Conservation (phyloP, 2,329 filamentous ascomycete species). For the Chrysoporthe puriensis region DNA sequence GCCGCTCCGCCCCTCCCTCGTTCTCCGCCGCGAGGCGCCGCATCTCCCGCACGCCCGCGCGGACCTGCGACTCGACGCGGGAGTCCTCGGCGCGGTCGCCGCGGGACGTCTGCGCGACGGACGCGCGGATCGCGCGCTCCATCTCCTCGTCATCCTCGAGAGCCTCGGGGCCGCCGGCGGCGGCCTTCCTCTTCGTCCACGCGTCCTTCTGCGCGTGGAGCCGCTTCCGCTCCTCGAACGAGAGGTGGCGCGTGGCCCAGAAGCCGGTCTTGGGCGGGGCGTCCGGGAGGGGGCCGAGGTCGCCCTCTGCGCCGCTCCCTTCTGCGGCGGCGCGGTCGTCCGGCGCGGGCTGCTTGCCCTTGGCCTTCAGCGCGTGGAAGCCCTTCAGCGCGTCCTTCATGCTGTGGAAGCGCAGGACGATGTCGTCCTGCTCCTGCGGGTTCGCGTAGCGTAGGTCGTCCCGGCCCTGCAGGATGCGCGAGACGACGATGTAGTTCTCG, state of each 20-base stretch:
- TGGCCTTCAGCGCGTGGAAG: constrained; percentile 58
- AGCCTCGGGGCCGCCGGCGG: constrained; percentile 10
- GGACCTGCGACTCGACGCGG: constrained; percentile 72
- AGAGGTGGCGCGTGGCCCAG: constrained; percentile 50
- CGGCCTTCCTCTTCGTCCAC: constrained; percentile 43
- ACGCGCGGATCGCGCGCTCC: constrained; percentile 71
- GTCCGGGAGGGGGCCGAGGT: constrained; percentile 9
- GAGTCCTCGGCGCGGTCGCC: constrained; percentile 73
- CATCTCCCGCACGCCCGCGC: constrained; percentile 68
- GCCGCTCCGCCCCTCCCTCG: constrained; percentile 22
- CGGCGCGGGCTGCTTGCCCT: constrained; percentile 43
- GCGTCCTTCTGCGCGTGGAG: constrained; percentile 52
- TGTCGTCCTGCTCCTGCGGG: constrained; percentile 62
- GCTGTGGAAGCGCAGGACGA: constrained; percentile 68
- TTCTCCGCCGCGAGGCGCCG: constrained; percentile 34
- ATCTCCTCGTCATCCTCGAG: constrained; percentile 60
- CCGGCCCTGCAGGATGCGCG: constrained; percentile 75
- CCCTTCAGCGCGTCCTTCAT: constrained; percentile 63
- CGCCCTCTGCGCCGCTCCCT: constrained; percentile 16
- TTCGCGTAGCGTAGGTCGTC: constrained; percentile 63
- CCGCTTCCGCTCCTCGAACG: constrained; percentile 55
- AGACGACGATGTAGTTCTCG: constrained; percentile 78
- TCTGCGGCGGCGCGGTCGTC: constrained; percentile 33
- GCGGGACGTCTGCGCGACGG: constrained; percentile 70
- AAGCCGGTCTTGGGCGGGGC: constrained; percentile 49